These are phyloP conservation scores for Polyporus arcularius DNA, from an alignment of 768 basidiomycete species.

Conservation along the genomic window DNA sequence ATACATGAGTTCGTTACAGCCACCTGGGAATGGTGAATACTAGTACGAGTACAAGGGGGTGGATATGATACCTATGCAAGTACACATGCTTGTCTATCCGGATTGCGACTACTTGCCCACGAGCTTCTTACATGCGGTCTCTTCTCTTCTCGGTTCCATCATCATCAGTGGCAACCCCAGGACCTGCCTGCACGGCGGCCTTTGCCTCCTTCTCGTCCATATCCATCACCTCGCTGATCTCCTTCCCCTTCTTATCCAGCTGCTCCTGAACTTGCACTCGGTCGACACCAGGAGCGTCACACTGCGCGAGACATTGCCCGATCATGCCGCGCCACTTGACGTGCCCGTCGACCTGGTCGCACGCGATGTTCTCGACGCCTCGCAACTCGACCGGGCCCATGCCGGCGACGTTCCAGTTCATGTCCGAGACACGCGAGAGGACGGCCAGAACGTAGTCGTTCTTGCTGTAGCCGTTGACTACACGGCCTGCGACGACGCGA, in stretches of 20 bases:
- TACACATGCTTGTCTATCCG: too few species aligned
- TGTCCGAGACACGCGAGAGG: constrained; percentile 47
- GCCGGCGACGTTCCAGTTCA: constrained; percentile 54
- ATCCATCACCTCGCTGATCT: constrained; percentile 24
- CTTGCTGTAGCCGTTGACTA: constrained; percentile 55
- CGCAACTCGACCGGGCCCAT: constrained; percentile 47
- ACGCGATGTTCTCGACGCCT: constrained; percentile 55
- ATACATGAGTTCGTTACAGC: too few species aligned
- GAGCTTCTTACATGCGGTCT: too few species aligned
- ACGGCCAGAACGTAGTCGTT: constrained; percentile 58
- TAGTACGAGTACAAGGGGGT: too few species aligned
- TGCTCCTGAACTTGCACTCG: constrained; percentile 39
- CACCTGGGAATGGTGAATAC: too few species aligned
- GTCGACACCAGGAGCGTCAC: constrained; percentile 42
- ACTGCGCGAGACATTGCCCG: constrained; percentile 44
- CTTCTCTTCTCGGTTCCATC: background rate
- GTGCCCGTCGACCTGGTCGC: constrained; percentile 50
- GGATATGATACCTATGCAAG: too few species aligned
- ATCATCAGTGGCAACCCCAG: background rate
- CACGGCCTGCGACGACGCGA: constrained; percentile 49
- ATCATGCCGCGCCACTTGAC: constrained; percentile 51
- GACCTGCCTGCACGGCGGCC: constrained; percentile 11
- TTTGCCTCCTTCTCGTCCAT: constrained; percentile 23
- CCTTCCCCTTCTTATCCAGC: constrained; percentile 29
- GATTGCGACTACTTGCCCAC: too few species aligned